A percentile compares a stretch with the other conserved stretches of the same genome.
These are phyloP conservation scores for Aspergillus sparsus DNA, from an alignment of 495 filamentous ascomycete species.

Conservation along the genomic window DNA sequence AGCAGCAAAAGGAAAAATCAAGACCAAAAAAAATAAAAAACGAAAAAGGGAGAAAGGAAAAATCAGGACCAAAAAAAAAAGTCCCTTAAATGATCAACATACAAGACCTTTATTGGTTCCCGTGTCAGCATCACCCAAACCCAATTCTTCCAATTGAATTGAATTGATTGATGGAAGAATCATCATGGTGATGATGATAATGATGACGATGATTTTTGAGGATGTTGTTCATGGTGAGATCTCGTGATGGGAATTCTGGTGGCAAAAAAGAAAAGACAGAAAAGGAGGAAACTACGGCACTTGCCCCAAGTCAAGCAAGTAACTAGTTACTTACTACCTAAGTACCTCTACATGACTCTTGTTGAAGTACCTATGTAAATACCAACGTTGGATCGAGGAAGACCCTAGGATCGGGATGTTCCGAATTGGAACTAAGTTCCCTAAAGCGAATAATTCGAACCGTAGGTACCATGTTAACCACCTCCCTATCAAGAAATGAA, in stretches of 20 bases:
- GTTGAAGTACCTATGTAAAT: background rate
- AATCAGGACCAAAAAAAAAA: background rate
- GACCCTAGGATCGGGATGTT: constrained; percentile 3
- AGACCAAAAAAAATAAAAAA: too few species aligned
- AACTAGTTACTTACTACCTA: too few species aligned
- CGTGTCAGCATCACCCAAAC: background rate
- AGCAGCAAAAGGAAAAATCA: too few species aligned
- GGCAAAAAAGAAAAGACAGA: background rate
- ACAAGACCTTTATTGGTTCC: background rate
- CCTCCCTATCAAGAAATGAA: too few species aligned
- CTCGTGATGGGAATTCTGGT: background rate
- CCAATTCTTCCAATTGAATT: background rate
- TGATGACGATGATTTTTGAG: too few species aligned
- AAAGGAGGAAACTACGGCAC: background rate
- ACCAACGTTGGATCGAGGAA: background rate
- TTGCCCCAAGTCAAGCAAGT: too few species aligned
- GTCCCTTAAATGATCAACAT: background rate
- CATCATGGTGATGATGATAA: background rate
- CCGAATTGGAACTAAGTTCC: background rate
- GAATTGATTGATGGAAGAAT: background rate
- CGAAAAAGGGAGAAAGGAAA: background rate
- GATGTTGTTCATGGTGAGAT: background rate
- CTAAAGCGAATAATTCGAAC: background rate
- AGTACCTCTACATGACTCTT: background rate
- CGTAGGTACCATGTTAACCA: too few species aligned